Conservation (phyloP, 2,329 filamentous ascomycete species). For the Paramyrothecium sp. region DNA sequence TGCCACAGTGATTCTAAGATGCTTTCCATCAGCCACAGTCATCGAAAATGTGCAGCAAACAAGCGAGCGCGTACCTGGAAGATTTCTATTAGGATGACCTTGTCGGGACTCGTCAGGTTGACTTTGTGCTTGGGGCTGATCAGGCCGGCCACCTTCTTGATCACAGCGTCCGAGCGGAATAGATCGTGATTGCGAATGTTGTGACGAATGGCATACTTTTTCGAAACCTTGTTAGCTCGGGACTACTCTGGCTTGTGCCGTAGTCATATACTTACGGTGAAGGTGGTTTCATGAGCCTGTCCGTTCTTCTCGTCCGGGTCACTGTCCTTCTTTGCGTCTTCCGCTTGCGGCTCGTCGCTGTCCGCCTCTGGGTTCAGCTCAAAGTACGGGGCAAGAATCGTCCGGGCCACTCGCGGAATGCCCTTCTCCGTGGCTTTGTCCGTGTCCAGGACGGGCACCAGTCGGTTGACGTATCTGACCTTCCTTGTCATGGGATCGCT, state of each 20-base stretch:
- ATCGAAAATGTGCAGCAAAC: too few relatives aligned
- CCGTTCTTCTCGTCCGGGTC: slow-evolving; percentile 2
- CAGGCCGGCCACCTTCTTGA: slow-evolving; percentile 66
- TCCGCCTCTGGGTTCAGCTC: slow-evolving; percentile 32
- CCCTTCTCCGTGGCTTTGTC: slow-evolving; percentile 69
- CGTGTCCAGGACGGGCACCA: slow-evolving; percentile 51
- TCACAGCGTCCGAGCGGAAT: slow-evolving; percentile 66
- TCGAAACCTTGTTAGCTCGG: neutral
- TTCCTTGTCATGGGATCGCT: slow-evolving; percentile 41
- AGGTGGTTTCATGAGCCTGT: neutral
- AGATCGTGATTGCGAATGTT: slow-evolving; percentile 71
- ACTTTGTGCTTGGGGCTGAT: slow-evolving; percentile 71
- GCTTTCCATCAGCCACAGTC: neutral
- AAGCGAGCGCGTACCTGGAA: slow-evolving; percentile 60
- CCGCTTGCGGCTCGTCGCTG: slow-evolving; percentile 11
- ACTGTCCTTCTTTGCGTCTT: slow-evolving; percentile 7
- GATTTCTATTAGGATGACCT: slow-evolving; percentile 76
- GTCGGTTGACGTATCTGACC: slow-evolving; percentile 57
- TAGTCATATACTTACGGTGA: neutral
- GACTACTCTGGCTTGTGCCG: too few relatives aligned
- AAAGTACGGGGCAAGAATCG: slow-evolving; percentile 66
- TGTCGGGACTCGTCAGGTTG: slow-evolving; percentile 73
- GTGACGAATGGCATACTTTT: slow-evolving; percentile 85
- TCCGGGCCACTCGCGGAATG: slow-evolving; percentile 61
- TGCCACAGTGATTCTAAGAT: slow-evolving; percentile 68